Evolutionary conservation across 73 alveolate genomes (phyloP).

Genomic region (Paramecium biaurelia): DNA sequence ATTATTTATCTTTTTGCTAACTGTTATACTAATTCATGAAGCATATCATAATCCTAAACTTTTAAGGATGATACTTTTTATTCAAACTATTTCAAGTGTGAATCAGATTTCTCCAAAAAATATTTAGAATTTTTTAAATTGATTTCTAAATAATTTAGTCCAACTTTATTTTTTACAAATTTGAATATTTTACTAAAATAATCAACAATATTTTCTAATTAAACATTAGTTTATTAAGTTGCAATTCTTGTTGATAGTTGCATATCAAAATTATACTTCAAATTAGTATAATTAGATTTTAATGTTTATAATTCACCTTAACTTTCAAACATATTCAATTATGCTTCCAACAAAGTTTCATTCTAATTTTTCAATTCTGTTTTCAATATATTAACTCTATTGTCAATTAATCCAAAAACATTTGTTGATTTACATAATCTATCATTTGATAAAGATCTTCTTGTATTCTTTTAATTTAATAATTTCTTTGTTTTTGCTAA

Average conservation of each 20-base stretch:
- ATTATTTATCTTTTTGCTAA: not conserved
- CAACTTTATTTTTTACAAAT: not conserved
- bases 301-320: not conserved
- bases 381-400: not conserved
- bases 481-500: not conserved
- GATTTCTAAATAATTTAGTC: not conserved
- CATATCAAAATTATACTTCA: conserved; percentile 21
- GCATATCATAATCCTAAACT: not conserved
- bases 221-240: not conserved
- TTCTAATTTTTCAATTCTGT: not conserved
- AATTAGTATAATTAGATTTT: not conserved
- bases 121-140: not conserved
- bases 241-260: not conserved
- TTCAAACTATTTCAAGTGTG: not conserved
- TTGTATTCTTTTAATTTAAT: not conserved
- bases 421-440: not conserved
- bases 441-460: not conserved
- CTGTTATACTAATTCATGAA: not conserved
- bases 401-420: not conserved
- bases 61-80: not conserved
- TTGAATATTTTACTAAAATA: not conserved
- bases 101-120: not conserved
- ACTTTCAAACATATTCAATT: not conserved
- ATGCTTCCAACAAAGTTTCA: not conserved
- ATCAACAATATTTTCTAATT: not conserved